Base-by-base conservation (phyloP, 2,329 filamentous ascomycete species). In the Clarireedia hainanense region DNA sequence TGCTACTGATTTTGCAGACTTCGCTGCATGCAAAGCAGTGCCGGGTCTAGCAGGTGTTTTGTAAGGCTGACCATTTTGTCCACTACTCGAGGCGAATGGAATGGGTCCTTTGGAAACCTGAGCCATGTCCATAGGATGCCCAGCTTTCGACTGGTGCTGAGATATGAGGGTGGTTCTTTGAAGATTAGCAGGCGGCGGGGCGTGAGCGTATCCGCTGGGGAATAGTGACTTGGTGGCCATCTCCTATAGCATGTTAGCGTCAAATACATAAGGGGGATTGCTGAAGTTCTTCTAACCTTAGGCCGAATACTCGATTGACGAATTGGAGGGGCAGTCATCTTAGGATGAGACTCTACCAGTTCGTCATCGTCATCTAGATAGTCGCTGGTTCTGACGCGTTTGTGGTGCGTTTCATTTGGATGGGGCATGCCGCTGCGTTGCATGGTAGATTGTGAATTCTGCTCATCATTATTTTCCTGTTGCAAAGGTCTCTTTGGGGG, bases 91-190 rank as follows among this genome's bases (percentile, higher is more conserved):
- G 6, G 90, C 90, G 67, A 96, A 96, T 2, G 90, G 88, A 63
- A 96, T 96, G 27, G 87, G 84, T n/a, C 84, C 88, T 71, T 88
- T 95, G 6, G 89, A 88, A 58, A 92, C 85, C 67, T 92, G 88
- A n/a, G 86, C 82, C 82, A 92, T 91, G 63, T 94, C 89, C 66
- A 91, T 75, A 2, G 88, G 87, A 65, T 91, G 85, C 1, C 75
- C 78, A 3, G 79, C 73, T 69, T 86, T 85, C 51, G 74, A 72
- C 39, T 87, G 81, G 61, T 89, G 85, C 64, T 90, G 87, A 20
- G 78, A 76, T 14, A 81, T 84, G 50, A 86, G 78, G 0, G 81
- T 83, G 6, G 80, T 74, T 71, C 86, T 88, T 56, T 68, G 66
- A 20, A 69, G 60, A 54, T 60, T 69, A 30, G 54, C 55, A n/a